Percentiles rank a stretch among this genome's conserved stretches.
Evolutionary conservation across 2,329 filamentous ascomycete species (phyloP).

Genomic region (Pestalotiopsis sp.): DNA sequence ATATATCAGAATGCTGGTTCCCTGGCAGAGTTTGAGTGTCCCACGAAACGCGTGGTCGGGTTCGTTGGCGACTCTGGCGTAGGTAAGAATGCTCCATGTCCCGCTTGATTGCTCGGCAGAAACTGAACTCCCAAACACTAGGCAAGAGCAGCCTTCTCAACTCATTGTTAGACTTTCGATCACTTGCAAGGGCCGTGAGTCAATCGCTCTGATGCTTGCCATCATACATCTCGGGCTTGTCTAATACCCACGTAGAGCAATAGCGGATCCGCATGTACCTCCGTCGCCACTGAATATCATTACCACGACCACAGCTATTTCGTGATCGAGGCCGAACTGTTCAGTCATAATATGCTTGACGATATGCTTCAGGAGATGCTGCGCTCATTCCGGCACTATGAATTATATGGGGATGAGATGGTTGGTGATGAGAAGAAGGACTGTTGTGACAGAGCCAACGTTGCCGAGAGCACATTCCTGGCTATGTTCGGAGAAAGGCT

Average conservation of each 20-base stretch:
- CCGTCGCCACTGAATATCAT: constrained; percentile 49
- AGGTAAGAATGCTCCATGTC: constrained; percentile 29
- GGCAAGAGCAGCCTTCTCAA: constrained; percentile 54
- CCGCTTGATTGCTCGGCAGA: not conserved
- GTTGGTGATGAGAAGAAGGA: constrained; percentile 21
- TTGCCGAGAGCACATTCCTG: constrained; percentile 39
- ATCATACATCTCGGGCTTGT: not conserved
- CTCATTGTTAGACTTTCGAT: constrained; percentile 43
- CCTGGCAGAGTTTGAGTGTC: constrained; percentile 39
- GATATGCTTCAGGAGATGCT: constrained; percentile 39
- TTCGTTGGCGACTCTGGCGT: constrained; percentile 52
- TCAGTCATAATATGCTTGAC: constrained; percentile 32
- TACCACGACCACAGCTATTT: constrained; percentile 36
- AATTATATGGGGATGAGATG: constrained; percentile 24
- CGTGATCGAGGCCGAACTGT: constrained; percentile 36
- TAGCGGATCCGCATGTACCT: constrained; percentile 48
- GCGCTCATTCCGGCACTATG: constrained; percentile 37
- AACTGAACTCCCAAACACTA: constrained; percentile 12
- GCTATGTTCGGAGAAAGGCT: constrained; percentile 37
- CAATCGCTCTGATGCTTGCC: constrained; percentile 4
- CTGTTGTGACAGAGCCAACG: constrained; percentile 29
- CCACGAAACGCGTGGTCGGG: constrained; percentile 43
- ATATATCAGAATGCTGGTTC: constrained; percentile 34
- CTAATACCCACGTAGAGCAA: constrained; percentile 37
- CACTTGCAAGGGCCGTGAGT: constrained; percentile 45